These are phyloP conservation scores for Solanum gandarillasii DNA, from an alignment of 257 asterid genomes.

Conservation along the genomic window DNA sequence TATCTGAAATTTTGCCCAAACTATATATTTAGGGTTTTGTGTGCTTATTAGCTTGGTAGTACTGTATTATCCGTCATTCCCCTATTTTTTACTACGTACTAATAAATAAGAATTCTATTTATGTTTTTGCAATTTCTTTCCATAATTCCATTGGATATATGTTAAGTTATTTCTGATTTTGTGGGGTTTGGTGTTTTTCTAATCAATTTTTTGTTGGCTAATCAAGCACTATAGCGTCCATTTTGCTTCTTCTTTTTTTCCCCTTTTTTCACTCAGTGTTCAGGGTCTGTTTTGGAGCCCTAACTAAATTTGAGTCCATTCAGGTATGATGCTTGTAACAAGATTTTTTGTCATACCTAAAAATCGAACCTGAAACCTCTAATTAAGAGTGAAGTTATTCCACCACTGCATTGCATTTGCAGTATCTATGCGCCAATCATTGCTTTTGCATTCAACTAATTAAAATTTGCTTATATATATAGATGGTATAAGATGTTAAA, in stretches of 20 bases:
- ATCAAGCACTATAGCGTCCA: not conserved
- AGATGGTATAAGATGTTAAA: too few relatives aligned
- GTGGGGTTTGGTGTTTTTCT: not conserved
- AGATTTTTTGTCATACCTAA: too few relatives aligned
- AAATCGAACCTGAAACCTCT: too few relatives aligned
- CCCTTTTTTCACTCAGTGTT: too few relatives aligned
- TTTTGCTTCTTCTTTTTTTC: not conserved
- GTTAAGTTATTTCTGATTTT: not conserved
- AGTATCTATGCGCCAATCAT: too few relatives aligned
- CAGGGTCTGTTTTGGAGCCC: too few relatives aligned
- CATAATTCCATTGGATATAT: not conserved
- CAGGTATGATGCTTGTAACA: too few relatives aligned
- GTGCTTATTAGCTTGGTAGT: not conserved
- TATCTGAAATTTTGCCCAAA: not conserved
- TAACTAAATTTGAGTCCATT: too few relatives aligned
- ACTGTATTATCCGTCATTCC: not conserved
- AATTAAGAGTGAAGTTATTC: too few relatives aligned
- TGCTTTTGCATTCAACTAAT: not conserved
- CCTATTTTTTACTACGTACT: not conserved
- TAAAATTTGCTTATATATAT: not conserved
- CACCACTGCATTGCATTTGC: too few relatives aligned
- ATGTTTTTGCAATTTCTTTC: not conserved
- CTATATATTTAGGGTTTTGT: not conserved
- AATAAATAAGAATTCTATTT: not conserved
- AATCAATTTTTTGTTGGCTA: not conserved